Evolutionary conservation across 768 basidiomycete genomes (phyloP).

Genomic region (Cytidiella melzeri): DNA sequence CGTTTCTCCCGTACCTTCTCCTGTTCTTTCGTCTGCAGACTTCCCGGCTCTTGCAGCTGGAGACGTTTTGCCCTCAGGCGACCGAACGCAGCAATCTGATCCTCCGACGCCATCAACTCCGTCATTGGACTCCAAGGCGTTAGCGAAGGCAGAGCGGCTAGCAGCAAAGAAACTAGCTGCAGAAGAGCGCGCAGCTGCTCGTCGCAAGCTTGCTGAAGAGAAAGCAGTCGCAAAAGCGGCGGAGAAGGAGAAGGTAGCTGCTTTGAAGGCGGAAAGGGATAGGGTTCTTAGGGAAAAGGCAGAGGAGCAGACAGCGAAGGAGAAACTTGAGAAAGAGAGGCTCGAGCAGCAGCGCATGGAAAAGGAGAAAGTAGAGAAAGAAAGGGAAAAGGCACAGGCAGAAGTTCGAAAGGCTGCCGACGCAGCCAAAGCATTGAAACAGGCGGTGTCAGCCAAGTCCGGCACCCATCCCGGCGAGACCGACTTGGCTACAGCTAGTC

Average conservation of each 20-base stretch:
- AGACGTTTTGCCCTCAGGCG: constrained; percentile 21
- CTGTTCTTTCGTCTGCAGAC: constrained; percentile 58
- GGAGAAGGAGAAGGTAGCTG: constrained; percentile 47
- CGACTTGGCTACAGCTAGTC: constrained; percentile 3
- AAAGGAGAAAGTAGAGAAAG: constrained; percentile 19
- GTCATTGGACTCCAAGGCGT: constrained; percentile 35
- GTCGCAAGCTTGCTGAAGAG: constrained; percentile 50
- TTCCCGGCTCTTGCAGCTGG: constrained; percentile 64
- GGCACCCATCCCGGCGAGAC: neutral
- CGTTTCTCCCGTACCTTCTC: constrained; percentile 38
- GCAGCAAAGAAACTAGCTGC: constrained; percentile 61
- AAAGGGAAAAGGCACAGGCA: constrained; percentile 23
- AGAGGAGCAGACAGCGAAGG: constrained; percentile 34
- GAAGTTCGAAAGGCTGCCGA: constrained; percentile 25
- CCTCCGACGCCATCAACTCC: constrained; percentile 22
- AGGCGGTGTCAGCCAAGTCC: constrained; percentile 7
- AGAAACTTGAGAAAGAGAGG: constrained; percentile 34
- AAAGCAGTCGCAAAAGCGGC: constrained; percentile 48
- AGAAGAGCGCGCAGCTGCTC: constrained; percentile 55
- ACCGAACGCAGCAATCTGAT: constrained; percentile 21
- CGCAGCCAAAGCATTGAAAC: constrained; percentile 13
- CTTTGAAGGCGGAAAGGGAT: constrained; percentile 47
- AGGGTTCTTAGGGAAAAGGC: constrained; percentile 31
- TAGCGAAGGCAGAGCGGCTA: constrained; percentile 55
- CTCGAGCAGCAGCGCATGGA: constrained; percentile 24